These are phyloP conservation scores for Acacia confusa DNA, from an alignment of 306 rosid genomes.

Conservation along the genomic window DNA sequence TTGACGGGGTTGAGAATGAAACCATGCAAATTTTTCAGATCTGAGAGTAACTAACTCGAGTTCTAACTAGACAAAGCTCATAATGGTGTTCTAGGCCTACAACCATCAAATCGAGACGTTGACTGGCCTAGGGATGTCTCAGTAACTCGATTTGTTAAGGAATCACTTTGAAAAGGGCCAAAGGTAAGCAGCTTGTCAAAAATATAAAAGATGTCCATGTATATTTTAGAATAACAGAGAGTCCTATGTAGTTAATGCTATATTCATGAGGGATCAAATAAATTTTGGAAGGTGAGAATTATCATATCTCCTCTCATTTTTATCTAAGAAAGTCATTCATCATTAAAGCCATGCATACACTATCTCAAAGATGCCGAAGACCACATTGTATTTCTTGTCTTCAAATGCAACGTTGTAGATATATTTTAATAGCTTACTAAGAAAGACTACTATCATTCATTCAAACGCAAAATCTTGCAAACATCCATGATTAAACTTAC, in stretches of 20 bases:
- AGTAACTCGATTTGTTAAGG: background rate
- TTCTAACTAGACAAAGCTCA: background rate
- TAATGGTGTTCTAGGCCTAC: background rate
- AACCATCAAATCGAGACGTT: background rate
- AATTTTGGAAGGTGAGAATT: background rate
- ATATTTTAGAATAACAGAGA: too few species aligned
- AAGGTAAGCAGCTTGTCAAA: background rate
- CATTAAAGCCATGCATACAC: background rate
- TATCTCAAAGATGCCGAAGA: background rate
- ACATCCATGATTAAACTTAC: conserved; percentile 48
- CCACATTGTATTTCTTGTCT: background rate
- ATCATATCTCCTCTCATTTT: background rate
- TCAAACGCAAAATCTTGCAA: conserved; percentile 1
- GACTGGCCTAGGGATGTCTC: background rate
- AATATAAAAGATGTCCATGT: background rate
- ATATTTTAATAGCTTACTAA: background rate
- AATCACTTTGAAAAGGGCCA: background rate
- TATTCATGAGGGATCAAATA: background rate
- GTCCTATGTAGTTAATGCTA: background rate
- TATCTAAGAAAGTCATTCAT: background rate
- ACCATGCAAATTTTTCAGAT: background rate
- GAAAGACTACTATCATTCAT: background rate
- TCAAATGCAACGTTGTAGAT: background rate
- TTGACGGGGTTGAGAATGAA: background rate
- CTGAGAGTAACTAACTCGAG: background rate